Conservation (phyloP, 2,329 filamentous ascomycete species). For the Xylariales sp. region DNA sequence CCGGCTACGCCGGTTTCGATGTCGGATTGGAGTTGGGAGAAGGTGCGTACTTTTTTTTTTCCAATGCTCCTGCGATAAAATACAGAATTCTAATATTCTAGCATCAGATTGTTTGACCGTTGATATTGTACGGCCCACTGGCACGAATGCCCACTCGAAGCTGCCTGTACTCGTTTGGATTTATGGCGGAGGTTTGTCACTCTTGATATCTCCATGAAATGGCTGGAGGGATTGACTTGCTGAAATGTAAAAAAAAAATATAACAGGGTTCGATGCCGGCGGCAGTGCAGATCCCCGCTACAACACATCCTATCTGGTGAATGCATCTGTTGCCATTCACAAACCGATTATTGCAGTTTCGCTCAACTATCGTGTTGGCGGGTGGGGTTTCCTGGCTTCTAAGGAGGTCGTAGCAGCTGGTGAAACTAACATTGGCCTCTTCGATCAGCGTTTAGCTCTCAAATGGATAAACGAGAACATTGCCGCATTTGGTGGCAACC, state of each 20-base stretch:
- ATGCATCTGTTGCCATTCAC: constrained; percentile 34
- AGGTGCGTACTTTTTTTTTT: not conserved
- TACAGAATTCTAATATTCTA: too few relatives aligned
- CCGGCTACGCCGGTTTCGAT: constrained; percentile 33
- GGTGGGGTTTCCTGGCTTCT: constrained; percentile 42
- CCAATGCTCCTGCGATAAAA: too few relatives aligned
- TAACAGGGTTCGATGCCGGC: constrained; percentile 8
- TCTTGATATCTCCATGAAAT: not conserved
- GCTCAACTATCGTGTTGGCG: constrained; percentile 40
- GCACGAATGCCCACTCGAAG: constrained; percentile 9
- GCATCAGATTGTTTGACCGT: constrained; percentile 23
- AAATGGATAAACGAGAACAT: constrained; percentile 34
- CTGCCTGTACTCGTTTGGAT: constrained; percentile 56
- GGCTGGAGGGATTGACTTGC: too few relatives aligned
- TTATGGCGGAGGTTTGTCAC: constrained; percentile 33
- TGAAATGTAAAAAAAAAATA: too few relatives aligned
- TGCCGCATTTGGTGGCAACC: constrained; percentile 31
- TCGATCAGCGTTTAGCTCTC: constrained; percentile 38
- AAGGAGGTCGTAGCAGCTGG: constrained; percentile 32
- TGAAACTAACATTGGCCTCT: constrained; percentile 42
- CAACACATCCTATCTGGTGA: constrained; percentile 54
- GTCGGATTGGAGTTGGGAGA: constrained; percentile 6
- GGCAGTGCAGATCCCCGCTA: constrained; percentile 41
- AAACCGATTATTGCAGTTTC: constrained; percentile 43
- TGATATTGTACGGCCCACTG: constrained; percentile 21